phyloP scores from a whole-genome alignment of 1,139 yeast species.

The Meyerozyma sp. region DNA sequence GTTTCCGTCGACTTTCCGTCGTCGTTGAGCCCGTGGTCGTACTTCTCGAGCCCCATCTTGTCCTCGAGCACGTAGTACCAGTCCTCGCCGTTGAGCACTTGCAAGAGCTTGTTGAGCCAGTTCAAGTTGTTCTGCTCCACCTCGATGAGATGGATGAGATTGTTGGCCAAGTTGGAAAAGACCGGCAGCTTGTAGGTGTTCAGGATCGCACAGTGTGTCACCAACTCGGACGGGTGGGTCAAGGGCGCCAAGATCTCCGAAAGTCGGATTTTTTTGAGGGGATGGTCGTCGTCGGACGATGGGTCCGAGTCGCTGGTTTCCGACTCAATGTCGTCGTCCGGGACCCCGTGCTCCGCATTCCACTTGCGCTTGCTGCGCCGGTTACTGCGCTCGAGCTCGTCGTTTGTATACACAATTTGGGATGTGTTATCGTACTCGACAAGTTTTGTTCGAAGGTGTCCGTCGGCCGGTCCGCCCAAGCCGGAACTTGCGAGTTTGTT shows the following conservation, averaged over 20 bases:
- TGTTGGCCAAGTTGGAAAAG: constrained; percentile 54
- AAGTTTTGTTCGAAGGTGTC: constrained; percentile 24
- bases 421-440: constrained; percentile 40
- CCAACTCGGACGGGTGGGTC: constrained; percentile 73
- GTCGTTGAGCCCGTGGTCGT: constrained; percentile 57
- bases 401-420: constrained; percentile 36
- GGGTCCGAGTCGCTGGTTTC: constrained; percentile 22
- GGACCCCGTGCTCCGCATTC: constrained; percentile 13
- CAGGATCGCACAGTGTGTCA: constrained; percentile 64
- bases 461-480: constrained; percentile 1
- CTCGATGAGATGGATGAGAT: constrained; percentile 72
- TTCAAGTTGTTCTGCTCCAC: constrained; percentile 74
- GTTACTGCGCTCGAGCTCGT: constrained; percentile 24
- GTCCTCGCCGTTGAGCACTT: constrained; percentile 82
- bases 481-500: constrained; percentile 17
- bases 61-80: constrained; percentile 62
- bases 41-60: constrained; percentile 56
- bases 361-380: constrained; percentile 32
- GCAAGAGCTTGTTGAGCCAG: constrained; percentile 64
- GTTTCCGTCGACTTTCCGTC: constrained; percentile 11
- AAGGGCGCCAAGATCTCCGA: constrained; percentile 70
- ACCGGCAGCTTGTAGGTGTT: constrained; percentile 54
- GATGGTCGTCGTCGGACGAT: constrained; percentile 24
- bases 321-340: not conserved
- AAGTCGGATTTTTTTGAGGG: constrained; percentile 31